Percentiles rank a stretch among this genome's conserved stretches.
Evolutionary conservation across 768 basidiomycete species (phyloP).

Genomic region (Daedaleopsis nitida): DNA sequence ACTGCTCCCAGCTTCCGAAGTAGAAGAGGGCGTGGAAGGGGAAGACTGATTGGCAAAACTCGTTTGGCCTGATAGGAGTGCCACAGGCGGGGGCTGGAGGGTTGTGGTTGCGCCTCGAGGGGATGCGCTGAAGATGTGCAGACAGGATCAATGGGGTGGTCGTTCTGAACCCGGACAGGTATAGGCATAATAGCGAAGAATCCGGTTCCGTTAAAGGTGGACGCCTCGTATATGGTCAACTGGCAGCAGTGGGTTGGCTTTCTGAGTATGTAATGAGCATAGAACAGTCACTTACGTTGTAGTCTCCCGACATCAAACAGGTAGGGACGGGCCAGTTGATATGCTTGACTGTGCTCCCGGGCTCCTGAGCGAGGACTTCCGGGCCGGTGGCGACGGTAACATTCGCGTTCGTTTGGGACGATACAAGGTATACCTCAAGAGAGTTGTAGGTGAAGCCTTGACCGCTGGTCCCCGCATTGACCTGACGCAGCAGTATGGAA

Average conservation of each 20-base stretch:
- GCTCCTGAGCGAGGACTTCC: constrained; percentile 39
- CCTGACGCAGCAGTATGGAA: not conserved
- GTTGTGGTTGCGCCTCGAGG: constrained; percentile 36
- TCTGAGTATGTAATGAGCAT: not conserved
- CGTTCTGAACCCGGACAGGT: constrained; percentile 38
- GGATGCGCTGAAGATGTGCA: constrained; percentile 30
- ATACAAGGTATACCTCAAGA: constrained; percentile 47
- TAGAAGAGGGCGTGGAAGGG: not conserved
- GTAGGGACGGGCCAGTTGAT: constrained; percentile 41
- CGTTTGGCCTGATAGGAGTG: not conserved
- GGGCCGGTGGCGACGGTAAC: constrained; percentile 42
- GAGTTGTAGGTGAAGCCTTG: constrained; percentile 22
- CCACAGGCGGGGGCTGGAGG: constrained; percentile 30
- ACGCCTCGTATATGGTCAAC: constrained; percentile 50
- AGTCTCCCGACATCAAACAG: constrained; percentile 41
- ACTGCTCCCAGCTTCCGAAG: not conserved
- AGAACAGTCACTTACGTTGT: constrained; percentile 40
- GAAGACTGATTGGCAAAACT: not conserved
- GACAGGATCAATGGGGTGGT: constrained; percentile 21
- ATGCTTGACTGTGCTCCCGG: constrained; percentile 42
- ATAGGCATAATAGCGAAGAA: constrained; percentile 46
- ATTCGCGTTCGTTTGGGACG: constrained; percentile 39
- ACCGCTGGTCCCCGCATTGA: not conserved
- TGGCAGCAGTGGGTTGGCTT: constrained; percentile 23
- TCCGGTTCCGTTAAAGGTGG: constrained; percentile 33